Conservation (phyloP, 2,329 filamentous ascomycete genomes). For the Colletotrichum spinosum region DNA sequence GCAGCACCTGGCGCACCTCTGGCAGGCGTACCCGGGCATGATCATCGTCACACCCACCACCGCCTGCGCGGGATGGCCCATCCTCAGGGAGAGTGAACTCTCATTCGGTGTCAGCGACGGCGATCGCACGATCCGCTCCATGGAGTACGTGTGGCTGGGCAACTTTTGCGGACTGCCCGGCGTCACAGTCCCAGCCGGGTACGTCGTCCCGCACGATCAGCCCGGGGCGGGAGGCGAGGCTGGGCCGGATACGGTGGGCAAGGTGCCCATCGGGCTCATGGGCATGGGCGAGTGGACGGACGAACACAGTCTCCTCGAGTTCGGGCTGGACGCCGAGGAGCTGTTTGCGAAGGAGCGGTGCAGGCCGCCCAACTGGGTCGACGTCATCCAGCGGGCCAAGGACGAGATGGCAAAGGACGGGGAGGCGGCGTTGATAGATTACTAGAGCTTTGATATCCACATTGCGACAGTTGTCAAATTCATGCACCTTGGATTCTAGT, state of each 20-base stretch:
- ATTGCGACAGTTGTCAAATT: neutral
- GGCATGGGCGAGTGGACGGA: slow-evolving; percentile 66
- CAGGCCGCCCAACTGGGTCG: slow-evolving; percentile 56
- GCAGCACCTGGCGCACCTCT: slow-evolving; percentile 77
- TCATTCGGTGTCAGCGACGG: slow-evolving; percentile 58
- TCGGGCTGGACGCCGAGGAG: slow-evolving; percentile 60
- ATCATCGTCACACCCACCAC: slow-evolving; percentile 79
- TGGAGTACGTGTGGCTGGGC: slow-evolving; percentile 64
- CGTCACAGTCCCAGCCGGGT: slow-evolving; percentile 59
- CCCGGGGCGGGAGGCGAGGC: slow-evolving; percentile 46
- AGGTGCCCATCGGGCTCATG: slow-evolving; percentile 66
- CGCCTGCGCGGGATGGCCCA: slow-evolving; percentile 58
- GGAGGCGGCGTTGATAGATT: slow-evolving; percentile 33
- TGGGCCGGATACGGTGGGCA: slow-evolving; percentile 48
- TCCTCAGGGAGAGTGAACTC: slow-evolving; percentile 51
- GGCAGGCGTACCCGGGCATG: slow-evolving; percentile 73
- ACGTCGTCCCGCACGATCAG: slow-evolving; percentile 51
- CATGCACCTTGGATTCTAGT: neutral
- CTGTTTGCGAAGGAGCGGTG: slow-evolving; percentile 48
- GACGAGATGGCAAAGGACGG: slow-evolving; percentile 35
- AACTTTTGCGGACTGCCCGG: slow-evolving; percentile 63
- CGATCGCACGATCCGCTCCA: slow-evolving; percentile 57
- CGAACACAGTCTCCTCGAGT: slow-evolving; percentile 60
- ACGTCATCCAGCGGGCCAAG: slow-evolving; percentile 54
- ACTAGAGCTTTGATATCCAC: slow-evolving; percentile 26